Evolutionary conservation across 495 filamentous ascomycete genomes (phyloP).

Genomic region (Podospora pseudopauciseta): DNA sequence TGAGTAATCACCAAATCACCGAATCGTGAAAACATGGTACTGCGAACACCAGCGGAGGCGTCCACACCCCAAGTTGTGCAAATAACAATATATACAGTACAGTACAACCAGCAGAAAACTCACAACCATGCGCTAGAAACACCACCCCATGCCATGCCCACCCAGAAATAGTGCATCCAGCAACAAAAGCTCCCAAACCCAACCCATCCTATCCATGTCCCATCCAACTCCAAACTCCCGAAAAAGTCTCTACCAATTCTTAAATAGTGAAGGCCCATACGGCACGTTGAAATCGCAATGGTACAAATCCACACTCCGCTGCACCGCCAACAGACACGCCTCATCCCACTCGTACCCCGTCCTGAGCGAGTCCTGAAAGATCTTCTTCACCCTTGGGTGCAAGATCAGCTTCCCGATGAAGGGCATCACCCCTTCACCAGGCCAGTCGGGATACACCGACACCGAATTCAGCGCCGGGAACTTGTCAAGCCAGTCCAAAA

Average conservation of each 20-base stretch:
- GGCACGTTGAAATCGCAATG: background rate
- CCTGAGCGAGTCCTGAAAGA: background rate
- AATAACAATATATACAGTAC: background rate
- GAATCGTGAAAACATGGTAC: too few relatives aligned
- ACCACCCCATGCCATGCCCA: background rate
- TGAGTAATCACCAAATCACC: too few relatives aligned
- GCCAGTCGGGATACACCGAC: background rate
- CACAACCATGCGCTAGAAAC: background rate
- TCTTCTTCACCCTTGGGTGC: background rate
- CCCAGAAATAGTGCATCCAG: background rate
- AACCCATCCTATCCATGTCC: background rate
- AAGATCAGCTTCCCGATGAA: background rate
- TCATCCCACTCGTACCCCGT: background rate
- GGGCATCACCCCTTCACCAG: background rate
- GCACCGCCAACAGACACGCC: background rate
- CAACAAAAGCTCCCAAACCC: background rate
- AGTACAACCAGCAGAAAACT: background rate
- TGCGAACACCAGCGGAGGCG: too few relatives aligned
- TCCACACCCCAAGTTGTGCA: background rate
- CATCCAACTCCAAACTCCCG: background rate
- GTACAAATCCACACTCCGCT: background rate
- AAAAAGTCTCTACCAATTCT: background rate
- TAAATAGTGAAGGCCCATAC: background rate
- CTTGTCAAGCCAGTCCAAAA: constrained; percentile 23
- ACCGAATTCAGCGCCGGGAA: background rate